Percentiles rank a stretch among this genome's conserved stretches.
phyloP scores from a whole-genome alignment of 2,329 filamentous ascomycete genomes.

The Aspergillus fumigatus region DNA sequence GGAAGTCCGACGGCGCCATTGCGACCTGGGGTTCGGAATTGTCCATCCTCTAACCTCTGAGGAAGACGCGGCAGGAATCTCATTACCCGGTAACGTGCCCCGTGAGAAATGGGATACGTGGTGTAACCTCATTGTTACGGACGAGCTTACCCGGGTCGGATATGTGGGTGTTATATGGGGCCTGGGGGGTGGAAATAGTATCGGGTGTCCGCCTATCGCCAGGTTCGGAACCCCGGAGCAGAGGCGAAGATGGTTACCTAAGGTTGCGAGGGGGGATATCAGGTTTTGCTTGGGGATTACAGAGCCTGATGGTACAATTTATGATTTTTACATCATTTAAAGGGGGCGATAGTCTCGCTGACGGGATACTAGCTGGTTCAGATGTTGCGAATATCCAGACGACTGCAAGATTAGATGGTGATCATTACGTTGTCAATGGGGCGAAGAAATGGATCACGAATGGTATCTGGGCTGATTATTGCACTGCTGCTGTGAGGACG shows the following conservation, averaged over 20 bases:
- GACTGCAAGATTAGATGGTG: conserved; percentile 50
- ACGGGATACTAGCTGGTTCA: conserved; percentile 46
- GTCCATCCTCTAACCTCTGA: conserved; percentile 34
- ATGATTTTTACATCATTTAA: background rate
- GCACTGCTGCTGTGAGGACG: conserved; percentile 56
- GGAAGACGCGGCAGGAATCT: conserved; percentile 37
- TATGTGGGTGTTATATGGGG: conserved; percentile 56
- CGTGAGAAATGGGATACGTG: conserved; percentile 52
- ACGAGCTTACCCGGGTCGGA: conserved; percentile 53
- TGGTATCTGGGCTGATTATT: conserved; percentile 56
- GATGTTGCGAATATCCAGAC: conserved; percentile 62
- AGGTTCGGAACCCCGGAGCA: conserved; percentile 58
- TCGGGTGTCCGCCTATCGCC: conserved; percentile 62
- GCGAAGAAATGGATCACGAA: conserved; percentile 67
- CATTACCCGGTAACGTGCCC: conserved; percentile 44
- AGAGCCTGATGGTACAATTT: conserved; percentile 52
- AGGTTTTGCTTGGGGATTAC: conserved; percentile 63
- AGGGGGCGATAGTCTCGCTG: background rate
- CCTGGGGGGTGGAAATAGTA: conserved; percentile 56
- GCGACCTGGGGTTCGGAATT: conserved; percentile 37
- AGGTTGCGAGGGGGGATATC: conserved; percentile 54
- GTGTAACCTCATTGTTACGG: conserved; percentile 52
- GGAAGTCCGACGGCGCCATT: conserved; percentile 35
- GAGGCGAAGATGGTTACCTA: conserved; percentile 55
- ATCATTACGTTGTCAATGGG: conserved; percentile 59